Conservation (phyloP, 192 early-diverging fungal species). For the Mycoemilia scoparia region DNA sequence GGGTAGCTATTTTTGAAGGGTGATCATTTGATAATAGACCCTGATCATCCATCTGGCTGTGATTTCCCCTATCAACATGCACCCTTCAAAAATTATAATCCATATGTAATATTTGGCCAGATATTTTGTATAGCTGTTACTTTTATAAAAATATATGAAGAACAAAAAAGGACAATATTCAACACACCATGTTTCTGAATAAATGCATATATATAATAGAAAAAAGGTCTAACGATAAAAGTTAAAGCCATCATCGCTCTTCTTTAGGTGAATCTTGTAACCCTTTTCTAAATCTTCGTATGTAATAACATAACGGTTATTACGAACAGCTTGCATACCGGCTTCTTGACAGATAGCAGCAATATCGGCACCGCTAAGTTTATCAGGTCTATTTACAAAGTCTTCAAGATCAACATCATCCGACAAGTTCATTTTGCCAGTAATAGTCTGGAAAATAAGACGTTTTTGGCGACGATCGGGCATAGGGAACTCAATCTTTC, state of each 20-base stretch:
- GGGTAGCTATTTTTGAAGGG: no score
- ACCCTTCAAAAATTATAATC: no score
- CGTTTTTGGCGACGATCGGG: conserved; percentile 96
- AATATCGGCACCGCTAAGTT: conserved; percentile 92
- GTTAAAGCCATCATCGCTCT: conserved; percentile 84
- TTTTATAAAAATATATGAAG: no score
- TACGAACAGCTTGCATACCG: conserved; percentile 94
- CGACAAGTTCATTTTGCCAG: conserved; percentile 87
- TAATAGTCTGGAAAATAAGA: conserved; percentile 90
- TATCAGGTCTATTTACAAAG: conserved; percentile 92
- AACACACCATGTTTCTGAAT: no score
- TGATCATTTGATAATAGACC: no score
- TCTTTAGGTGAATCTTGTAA: conserved; percentile 91
- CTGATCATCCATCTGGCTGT: no score
- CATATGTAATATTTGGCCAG: no score
- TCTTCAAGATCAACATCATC: conserved; percentile 98
- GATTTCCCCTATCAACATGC: no score
- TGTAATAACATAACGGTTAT: conserved; percentile 91
- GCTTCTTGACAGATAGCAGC: conserved; percentile 96
- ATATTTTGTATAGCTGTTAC: no score
- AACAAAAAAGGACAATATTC: no score
- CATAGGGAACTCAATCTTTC: conserved; percentile 98
- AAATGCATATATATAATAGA: conserved; percentile 1
- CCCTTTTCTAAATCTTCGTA: conserved; percentile 93
- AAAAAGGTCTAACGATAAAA: conserved; percentile 64